These are phyloP conservation scores for Blakeslea trispora DNA, from an alignment of 371 early-diverging fungal species.

Conservation along the genomic window DNA sequence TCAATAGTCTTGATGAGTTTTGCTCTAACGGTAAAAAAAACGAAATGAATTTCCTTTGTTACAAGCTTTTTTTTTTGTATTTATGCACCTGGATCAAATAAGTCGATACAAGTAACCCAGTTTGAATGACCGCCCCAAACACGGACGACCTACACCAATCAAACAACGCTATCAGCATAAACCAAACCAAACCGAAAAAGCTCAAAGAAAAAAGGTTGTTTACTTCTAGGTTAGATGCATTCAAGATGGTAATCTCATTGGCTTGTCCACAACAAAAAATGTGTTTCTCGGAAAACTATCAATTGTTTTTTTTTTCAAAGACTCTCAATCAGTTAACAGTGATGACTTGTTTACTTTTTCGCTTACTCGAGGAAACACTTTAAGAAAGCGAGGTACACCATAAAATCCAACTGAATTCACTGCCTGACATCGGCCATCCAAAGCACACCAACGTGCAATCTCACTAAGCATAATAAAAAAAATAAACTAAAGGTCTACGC, in stretches of 20 bases:
- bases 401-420: conserved; percentile 61
- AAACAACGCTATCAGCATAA: conserved; percentile 9
- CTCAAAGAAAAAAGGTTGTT: conserved; percentile 4
- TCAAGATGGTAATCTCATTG: conserved; percentile 48
- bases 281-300: conserved; percentile 38
- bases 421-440: conserved; percentile 72
- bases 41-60: background rate
- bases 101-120: conserved; percentile 64
- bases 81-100: conserved; percentile 58
- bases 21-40: background rate
- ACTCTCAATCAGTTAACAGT: background rate
- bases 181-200: no score
- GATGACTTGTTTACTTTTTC: background rate
- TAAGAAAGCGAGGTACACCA: conserved; percentile 56
- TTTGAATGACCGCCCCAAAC: conserved; percentile 69
- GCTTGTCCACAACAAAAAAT: conserved; percentile 50
- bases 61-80: background rate
- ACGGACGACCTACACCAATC: conserved; percentile 52
- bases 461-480: conserved; percentile 45
- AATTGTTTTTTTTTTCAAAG: background rate
- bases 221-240: conserved; percentile 54
- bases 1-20: conserved; percentile 34
- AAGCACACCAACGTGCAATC: conserved; percentile 71
- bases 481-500: background rate
- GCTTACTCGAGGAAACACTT: conserved; percentile 40